Base-by-base conservation (phyloP, 2,329 filamentous ascomycete genomes). In the Lecanosticta acicola region DNA sequence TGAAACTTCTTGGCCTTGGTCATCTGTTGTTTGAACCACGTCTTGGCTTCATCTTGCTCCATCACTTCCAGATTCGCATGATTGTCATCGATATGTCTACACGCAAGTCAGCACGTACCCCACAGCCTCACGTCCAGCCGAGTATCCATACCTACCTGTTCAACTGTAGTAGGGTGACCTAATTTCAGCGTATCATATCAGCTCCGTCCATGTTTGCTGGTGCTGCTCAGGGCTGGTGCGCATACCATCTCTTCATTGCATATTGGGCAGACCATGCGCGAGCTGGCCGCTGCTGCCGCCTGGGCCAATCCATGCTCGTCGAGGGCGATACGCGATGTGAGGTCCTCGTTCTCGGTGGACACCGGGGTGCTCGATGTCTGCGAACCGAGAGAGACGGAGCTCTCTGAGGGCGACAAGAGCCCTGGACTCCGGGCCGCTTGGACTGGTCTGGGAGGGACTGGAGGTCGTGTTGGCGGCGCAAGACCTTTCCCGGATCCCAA, bases 1-100 rank as follows among this genome's bases (percentile, higher is more conserved):
- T 96, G 90, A 66, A 96, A 95, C 55, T 84, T 84, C 68, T 93
- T 95, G 9, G 90, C 90, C 66, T 94, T 95, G 56, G 86, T 78
- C 68, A 96, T 90, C 68, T 95, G 90, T 62, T 87, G 85, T 71
- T 94, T 87, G 70, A 96, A 94, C 90, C 90, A 96, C 33, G 89
- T 91, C 71, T 94, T 94, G 59, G 95, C 89, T 68, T 96, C 88
- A 67, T 95, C 87, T 64, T 95, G 90, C 63, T 89, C 84, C 50
- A 88, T 79, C 54, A 87, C 86, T 63, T 94, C 85, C 11, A 96
- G 78, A 62, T 95, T 90, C 66, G 90, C 85, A 70, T 96, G 90
- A 52, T 75, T 81, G 65, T 96, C 90, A 71, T 96, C 90, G 62
- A 96, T 76, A 68, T 87, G 84, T 66, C 83, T 83, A 55, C 29